Base-by-base conservation (phyloP, 2,329 filamentous ascomycete genomes). In the Thielaviopsis euricoi region DNA sequence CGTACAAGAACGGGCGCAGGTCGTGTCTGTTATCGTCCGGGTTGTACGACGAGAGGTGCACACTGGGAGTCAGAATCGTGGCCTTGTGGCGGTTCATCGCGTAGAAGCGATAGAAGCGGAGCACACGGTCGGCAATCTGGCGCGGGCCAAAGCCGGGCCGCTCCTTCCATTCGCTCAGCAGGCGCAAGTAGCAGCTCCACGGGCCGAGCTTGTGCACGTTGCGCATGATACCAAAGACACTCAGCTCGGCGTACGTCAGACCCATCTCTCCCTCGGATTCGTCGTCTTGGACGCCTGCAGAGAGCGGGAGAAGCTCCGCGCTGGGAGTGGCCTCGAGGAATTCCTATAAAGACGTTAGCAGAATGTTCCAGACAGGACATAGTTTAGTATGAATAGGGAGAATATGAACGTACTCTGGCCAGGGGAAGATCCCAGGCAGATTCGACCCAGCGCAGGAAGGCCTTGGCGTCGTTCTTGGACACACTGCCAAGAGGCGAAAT, bases 51-150 rank as follows among this genome's bases (percentile, higher is more conserved):
- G 67, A 69, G 7, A 69, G 60, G 62, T 82, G 79, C 55, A 80
- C 72, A 25, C 72, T 73, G 0, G 80, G 80, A 1, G 80, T 83
- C 54, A 81, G 67, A 9, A 78, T 75, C 1, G 79, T 82, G 67
- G 77, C 76, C 69, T 86, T 86, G 66, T 85, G 82, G 10, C 82
- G 70, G 64, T 85, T 85, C 62, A 84, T 79, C 0, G 76, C 58
- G 64, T 83, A 81, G 63, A 75, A 78, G 26, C 66, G 65, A 63
- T 68, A 74, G 64, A 74, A 74, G 7, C 67, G 65, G 57, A 67
- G 66, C 13, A 72, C 73, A 67, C 73, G 76, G 62, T 71, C 66
- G 51, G 71, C 66, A 68, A 76, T 72, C 63, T 70, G 61, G 3
- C 64, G 58, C 1, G 69, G 68, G 12, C 63, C 64, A 52, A 66